Evolutionary conservation across 75 land plant species (phyloP).

Genomic region (Sequoia sempervirens): DNA sequence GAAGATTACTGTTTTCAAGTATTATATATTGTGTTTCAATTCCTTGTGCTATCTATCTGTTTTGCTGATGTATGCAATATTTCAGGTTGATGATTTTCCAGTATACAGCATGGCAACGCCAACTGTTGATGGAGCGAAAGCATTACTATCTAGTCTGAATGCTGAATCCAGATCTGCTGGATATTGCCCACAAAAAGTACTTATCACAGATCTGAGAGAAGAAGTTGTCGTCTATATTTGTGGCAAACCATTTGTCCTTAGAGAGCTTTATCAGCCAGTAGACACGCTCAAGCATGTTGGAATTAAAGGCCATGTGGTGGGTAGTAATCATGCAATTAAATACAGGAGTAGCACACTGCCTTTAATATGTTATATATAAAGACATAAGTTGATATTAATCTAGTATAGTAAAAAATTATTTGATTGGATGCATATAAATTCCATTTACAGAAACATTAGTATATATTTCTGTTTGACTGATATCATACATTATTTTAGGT

Average conservation of each 20-base stretch:
- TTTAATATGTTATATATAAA: not conserved
- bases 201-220: constrained; percentile 83
- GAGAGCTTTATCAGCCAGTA: constrained; percentile 93
- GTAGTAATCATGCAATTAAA: constrained; percentile 10
- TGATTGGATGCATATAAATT: not conserved
- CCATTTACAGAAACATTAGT: not conserved
- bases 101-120: constrained; percentile 99
- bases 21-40: not conserved
- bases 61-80: not conserved
- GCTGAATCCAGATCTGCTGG: constrained; percentile 36
- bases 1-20: not conserved
- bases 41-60: not conserved
- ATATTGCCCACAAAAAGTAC: constrained; percentile 32
- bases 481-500: constrained; percentile 43
- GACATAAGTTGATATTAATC: not conserved
- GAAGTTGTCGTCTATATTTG: constrained; percentile 94
- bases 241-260: constrained; percentile 91
- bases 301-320: constrained; percentile 81
- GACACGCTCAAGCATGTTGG: constrained; percentile 97
- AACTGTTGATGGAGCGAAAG: constrained; percentile 81
- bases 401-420: not conserved
- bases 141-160: constrained; percentile 61
- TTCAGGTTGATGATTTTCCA: constrained; percentile 83
- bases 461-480: not conserved
- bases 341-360: not conserved